These are phyloP conservation scores for Lachancea kluyveri DNA, from an alignment of 805 yeast species.

Conservation along the genomic window DNA sequence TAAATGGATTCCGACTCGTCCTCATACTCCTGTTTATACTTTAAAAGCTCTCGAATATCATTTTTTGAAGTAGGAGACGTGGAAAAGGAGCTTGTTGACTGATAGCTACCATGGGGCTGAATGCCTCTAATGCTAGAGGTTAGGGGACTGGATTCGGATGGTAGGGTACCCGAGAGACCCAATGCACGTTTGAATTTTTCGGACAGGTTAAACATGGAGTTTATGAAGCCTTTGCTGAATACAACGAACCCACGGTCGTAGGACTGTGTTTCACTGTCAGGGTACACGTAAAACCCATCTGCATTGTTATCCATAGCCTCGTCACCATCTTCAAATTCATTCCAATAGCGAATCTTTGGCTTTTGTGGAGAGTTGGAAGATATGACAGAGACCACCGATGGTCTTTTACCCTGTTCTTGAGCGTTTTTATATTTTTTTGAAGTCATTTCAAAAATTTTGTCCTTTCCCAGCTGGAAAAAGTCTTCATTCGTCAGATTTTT, in stretches of 20 bases:
- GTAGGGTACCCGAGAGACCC: slow-evolving; percentile 2
- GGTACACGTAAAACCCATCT: slow-evolving; percentile 12
- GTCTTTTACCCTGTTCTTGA: too few relatives aligned
- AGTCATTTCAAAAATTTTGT: slow-evolving; percentile 7
- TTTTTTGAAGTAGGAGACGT: slow-evolving; percentile 7
- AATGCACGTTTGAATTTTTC: slow-evolving; percentile 13
- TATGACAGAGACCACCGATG: too few relatives aligned
- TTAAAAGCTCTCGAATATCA: slow-evolving; percentile 17
- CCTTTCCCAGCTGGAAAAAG: slow-evolving; percentile 20
- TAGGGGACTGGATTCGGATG: slow-evolving; percentile 3
- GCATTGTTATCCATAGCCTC: slow-evolving; percentile 11
- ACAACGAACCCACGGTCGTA: slow-evolving; percentile 21
- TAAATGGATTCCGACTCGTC: slow-evolving; percentile 22
- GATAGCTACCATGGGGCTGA: slow-evolving; percentile 2
- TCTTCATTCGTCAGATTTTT: slow-evolving; percentile 15
- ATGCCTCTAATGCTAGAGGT: not conserved
- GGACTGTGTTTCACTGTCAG: slow-evolving; percentile 4
- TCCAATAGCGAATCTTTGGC: slow-evolving; percentile 25
- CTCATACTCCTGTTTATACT: slow-evolving; percentile 15
- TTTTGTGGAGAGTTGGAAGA: slow-evolving; percentile 3
- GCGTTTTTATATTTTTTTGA: too few relatives aligned
- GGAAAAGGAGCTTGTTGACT: slow-evolving; percentile 3
- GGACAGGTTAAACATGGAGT: slow-evolving; percentile 16
- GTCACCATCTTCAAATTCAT: slow-evolving; percentile 30
- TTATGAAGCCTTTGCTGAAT: slow-evolving; percentile 20